phyloP scores from a whole-genome alignment of 768 basidiomycete genomes.

The Lyophyllum semitale region DNA sequence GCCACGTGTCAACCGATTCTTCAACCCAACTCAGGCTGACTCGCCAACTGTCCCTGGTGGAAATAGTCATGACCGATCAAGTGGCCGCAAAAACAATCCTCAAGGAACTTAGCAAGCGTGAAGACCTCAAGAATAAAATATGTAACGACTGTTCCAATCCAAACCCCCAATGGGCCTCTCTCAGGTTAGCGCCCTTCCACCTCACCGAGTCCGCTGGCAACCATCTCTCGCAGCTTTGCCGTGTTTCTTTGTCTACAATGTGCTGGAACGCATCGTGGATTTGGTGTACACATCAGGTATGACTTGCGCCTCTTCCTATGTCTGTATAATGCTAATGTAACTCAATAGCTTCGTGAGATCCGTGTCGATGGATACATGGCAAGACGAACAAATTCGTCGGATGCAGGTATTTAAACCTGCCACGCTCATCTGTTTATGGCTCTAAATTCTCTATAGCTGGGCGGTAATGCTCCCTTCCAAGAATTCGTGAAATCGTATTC shows the following conservation, averaged over 20 bases:
- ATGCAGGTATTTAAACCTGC: conserved; percentile 69
- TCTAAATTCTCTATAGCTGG: conserved; percentile 52
- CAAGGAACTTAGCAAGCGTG: conserved; percentile 71
- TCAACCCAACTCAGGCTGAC: too few species aligned
- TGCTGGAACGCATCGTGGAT: conserved; percentile 81
- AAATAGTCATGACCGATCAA: conserved; percentile 60
- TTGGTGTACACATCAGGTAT: conserved; percentile 91
- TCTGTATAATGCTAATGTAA: conserved; percentile 20
- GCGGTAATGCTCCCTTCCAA: conserved; percentile 85
- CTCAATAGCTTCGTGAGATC: conserved; percentile 80
- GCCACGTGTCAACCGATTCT: too few species aligned
- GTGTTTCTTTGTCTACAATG: conserved; percentile 92
- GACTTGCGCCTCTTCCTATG: conserved; percentile 20
- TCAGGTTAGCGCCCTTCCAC: conserved; percentile 50
- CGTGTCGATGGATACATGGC: conserved; percentile 97
- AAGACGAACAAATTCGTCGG: conserved; percentile 80
- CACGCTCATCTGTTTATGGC: neutral
- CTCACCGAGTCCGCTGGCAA: conserved; percentile 11
- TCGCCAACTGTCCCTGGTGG: conserved; percentile 13
- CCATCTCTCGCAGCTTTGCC: conserved; percentile 57
- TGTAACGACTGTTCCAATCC: conserved; percentile 87
- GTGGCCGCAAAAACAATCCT: conserved; percentile 68
- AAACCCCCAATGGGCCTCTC: conserved; percentile 95
- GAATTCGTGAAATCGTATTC: conserved; percentile 75
- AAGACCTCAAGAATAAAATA: conserved; percentile 71